Base-by-base conservation (phyloP, 345 rosid genomes). In the Gossypium herbaceum region DNA sequence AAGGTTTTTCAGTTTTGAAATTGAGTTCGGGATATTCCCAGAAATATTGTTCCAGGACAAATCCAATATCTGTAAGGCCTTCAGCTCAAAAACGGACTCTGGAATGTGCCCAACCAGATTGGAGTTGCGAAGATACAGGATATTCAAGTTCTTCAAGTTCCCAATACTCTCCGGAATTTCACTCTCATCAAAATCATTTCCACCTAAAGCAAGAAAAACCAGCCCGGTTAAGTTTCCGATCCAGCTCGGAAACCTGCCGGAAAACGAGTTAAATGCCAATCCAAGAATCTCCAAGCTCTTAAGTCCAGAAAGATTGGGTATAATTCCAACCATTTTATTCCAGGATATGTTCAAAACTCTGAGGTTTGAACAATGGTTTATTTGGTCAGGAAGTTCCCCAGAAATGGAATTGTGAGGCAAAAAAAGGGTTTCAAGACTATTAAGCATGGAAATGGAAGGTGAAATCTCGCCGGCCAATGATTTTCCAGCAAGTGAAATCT, bases 211-310 rank as follows among this genome's bases (percentile, higher is more conserved):
- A 27, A 94, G 88, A 24, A 45, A 70, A 22, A 78, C 78, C 58
- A 94, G 69, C 16, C 63, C 71, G 7, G 87, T 85, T 67, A 94
- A 76, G 68, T 88, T 89, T n/a, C 89, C 93, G 0, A 89, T 82
- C 97, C 94, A 94, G 9, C 74, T 60, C 1, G 87, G 97, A 73
- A 94, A 85, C 75, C 68, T 60, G 7, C 97, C 97, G 1, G 86
- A 80, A 66, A 92, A 84, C 48, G 54, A 75, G 73, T 94, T 92
- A 12, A 0, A 5, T 0, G 94, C 64, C 81, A 92, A 44, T 56
- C 86, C 94, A 52, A 94, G 92, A 77, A n/a, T 20, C 73, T 82
- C 77, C 76, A 94, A 74, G 77, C 55, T 79, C 64, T 17, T 83
- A 58, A 94, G 77, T 1, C 72, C 61, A 0, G 97, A 90, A 62